Conservation (phyloP, 2,329 filamentous ascomycete species). For the Lachnellula subtilissima region DNA sequence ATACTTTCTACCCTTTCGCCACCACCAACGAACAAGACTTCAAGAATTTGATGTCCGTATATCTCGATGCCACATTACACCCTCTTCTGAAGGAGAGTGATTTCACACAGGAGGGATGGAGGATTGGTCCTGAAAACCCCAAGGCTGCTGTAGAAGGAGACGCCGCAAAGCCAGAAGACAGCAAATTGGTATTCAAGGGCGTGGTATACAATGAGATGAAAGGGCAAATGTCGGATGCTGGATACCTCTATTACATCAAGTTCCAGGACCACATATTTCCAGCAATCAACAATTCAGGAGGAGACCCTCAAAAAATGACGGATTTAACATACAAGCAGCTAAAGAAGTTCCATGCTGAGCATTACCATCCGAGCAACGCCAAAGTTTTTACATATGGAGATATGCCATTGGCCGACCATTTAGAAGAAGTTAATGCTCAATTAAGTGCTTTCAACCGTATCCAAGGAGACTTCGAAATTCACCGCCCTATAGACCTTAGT, state of each 20-base stretch:
- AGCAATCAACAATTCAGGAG: slow-evolving; percentile 91
- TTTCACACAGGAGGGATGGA: slow-evolving; percentile 95
- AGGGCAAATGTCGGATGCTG: slow-evolving; percentile 95
- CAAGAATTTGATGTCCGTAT: slow-evolving; percentile 92
- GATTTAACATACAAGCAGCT: slow-evolving; percentile 90
- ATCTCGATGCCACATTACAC: slow-evolving; percentile 88
- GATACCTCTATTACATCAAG: slow-evolving; percentile 91
- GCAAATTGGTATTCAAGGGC: slow-evolving; percentile 85
- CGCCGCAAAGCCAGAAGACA: slow-evolving; percentile 46
- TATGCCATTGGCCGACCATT: slow-evolving; percentile 77
- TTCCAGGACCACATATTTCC: slow-evolving; percentile 96
- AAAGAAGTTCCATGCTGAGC: slow-evolving; percentile 79
- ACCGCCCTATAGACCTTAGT: slow-evolving; percentile 67
- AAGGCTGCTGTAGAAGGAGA: slow-evolving; percentile 40
- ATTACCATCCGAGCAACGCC: slow-evolving; percentile 97
- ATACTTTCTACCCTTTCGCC: slow-evolving; percentile 96
- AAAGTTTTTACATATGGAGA: slow-evolving; percentile 95
- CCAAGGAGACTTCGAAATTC: slow-evolving; percentile 65
- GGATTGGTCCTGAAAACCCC: slow-evolving; percentile 88
- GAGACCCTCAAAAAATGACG: slow-evolving; percentile 93
- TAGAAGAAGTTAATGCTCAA: slow-evolving; percentile 71
- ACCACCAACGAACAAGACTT: slow-evolving; percentile 96
- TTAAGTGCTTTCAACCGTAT: slow-evolving; percentile 70
- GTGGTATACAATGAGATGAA: slow-evolving; percentile 99
- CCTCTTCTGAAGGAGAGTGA: slow-evolving; percentile 86